These are phyloP conservation scores for Exophiala lecanii-corni DNA, from an alignment of 2,329 filamentous ascomycete species.

Conservation along the genomic window DNA sequence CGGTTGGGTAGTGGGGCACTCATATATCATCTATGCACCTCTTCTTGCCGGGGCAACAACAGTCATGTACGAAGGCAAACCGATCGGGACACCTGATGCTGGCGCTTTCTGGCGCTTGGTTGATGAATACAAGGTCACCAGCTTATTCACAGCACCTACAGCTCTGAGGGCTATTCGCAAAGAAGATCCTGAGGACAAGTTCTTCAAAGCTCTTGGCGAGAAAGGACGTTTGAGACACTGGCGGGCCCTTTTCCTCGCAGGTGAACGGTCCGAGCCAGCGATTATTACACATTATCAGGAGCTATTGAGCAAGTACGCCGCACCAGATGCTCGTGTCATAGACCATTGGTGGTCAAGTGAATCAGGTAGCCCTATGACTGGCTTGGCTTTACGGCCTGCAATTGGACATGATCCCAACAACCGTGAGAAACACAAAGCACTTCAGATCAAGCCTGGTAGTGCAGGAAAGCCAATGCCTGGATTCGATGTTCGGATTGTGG, in stretches of 20 bases:
- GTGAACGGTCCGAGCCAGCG: conserved; percentile 82
- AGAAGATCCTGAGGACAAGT: conserved; percentile 71
- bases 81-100: conserved; percentile 80
- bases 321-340: conserved; percentile 57
- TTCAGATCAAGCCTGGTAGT: conserved; percentile 72
- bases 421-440: conserved; percentile 39
- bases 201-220: conserved; percentile 59
- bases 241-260: conserved; percentile 75
- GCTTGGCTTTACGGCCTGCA: conserved; percentile 59
- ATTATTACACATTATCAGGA: conserved; percentile 78
- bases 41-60: conserved; percentile 81
- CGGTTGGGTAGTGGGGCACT: conserved; percentile 80
- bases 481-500: conserved; percentile 79
- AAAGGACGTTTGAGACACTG: conserved; percentile 68
- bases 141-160: conserved; percentile 80
- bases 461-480: conserved; percentile 89
- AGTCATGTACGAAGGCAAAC: conserved; percentile 90
- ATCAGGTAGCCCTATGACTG: conserved; percentile 64
- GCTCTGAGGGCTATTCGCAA: conserved; percentile 82
- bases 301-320: conserved; percentile 63
- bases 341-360: conserved; percentile 75
- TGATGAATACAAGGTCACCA: conserved; percentile 76
- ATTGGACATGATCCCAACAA: conserved; percentile 45
- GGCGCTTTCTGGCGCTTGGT: conserved; percentile 84
- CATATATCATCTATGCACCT: conserved; percentile 85